Evolutionary conservation across 768 basidiomycete species (phyloP), one percentile per base, ranked within the genome.

Genomic region (Nidularia sp.): DNA sequence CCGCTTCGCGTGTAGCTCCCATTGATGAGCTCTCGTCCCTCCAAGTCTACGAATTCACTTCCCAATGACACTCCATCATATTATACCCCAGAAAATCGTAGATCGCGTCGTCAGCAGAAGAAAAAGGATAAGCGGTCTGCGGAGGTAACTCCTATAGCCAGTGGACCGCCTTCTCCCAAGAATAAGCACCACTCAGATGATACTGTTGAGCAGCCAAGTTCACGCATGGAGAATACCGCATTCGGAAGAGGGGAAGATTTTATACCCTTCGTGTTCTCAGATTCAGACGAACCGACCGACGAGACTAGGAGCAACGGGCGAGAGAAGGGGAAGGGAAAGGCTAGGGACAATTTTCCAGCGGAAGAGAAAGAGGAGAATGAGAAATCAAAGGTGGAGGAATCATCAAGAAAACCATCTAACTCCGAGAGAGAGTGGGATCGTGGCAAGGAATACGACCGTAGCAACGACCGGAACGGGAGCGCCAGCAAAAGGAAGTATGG

Each of bases 401-500:
- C 32, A 15, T 42, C 47, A 34, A 42, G 18, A 18, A 18, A 18
- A 18, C 18, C 18, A 18, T 18, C 18, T 18, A 18, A 18, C 18
- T 48, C 22, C 35, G 45, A 25, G 13, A 12, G 18, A 48, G 61
- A 64, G 49, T 69, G 77, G 33, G 76, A 78, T 49, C 68, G 74
- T 49, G 72, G 68, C 36, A 74, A 71, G 53, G 57, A 50, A 39
- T 50, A 51, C 52, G 55, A 51, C 31, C 51, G 53, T 43, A 58
- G 50, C n/a, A 51, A 53, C 34, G 44, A 45, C 12, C 12, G 10
- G 22, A 60, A 58, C 34, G 66, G 53, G 57, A 57, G 48, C 41
- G 55, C 63, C 45, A 61, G 65, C 51, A 86, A 80, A 61, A 70
- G 85, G 33, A 78, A 74, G 55, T 66, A 70, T 47, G 81, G 75